phyloP scores from a whole-genome alignment of 1,139 yeast genomes.

The Suhomyces choctaworum region DNA sequence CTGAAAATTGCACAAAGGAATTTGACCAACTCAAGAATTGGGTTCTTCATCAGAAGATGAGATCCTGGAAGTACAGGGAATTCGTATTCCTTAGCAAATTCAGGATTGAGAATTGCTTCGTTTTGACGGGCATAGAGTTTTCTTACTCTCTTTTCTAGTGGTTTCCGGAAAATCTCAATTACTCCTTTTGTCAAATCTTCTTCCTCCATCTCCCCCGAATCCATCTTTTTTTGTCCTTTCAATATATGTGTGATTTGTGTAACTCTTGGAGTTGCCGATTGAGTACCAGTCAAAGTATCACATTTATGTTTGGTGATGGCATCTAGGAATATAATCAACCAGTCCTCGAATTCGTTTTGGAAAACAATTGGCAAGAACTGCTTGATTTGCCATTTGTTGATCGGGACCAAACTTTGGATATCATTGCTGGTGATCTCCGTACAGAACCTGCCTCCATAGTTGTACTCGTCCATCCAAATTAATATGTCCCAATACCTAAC shows the following conservation, averaged over 20 bases:
- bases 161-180: constrained; percentile 56
- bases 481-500: constrained; percentile 86
- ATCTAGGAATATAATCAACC: constrained; percentile 79
- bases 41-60: constrained; percentile 59
- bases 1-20: constrained; percentile 70
- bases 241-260: constrained; percentile 65
- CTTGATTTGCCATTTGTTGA: constrained; percentile 80
- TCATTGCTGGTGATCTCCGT: constrained; percentile 56
- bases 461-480: constrained; percentile 92
- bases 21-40: constrained; percentile 79
- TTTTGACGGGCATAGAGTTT: constrained; percentile 67
- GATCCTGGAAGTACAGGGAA: constrained; percentile 78
- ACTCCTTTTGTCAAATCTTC: constrained; percentile 43
- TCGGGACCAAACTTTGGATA: constrained; percentile 56
- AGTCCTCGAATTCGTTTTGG: constrained; percentile 82
- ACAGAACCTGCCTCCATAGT: constrained; percentile 84
- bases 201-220: constrained; percentile 26
- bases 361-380: constrained; percentile 72
- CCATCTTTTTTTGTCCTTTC: constrained; percentile 44
- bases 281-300: constrained; percentile 37
- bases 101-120: constrained; percentile 70
- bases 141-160: constrained; percentile 64
- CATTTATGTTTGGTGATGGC: constrained; percentile 61
- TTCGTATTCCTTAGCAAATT: constrained; percentile 60
- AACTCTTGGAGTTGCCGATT: constrained; percentile 54